phyloP scores from a whole-genome alignment of 2,329 filamentous ascomycete species.

The Xylaria sp. region DNA sequence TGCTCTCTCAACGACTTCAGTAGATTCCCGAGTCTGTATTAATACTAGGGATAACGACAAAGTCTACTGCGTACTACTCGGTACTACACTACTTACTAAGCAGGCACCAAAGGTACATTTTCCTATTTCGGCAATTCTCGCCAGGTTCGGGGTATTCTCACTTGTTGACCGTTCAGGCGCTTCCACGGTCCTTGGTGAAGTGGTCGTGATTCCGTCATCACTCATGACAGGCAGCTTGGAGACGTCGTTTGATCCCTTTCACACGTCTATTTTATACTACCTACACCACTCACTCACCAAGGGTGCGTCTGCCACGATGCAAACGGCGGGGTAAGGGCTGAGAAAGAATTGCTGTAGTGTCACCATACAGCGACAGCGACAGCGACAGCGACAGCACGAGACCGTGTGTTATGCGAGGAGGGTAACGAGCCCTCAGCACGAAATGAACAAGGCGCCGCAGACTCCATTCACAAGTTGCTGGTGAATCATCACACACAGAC shows the following conservation, averaged over 20 bases:
- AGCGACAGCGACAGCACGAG: constrained; percentile 25
- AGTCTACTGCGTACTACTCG: not conserved
- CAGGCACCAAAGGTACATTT: constrained; percentile 32
- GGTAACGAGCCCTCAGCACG: constrained; percentile 31
- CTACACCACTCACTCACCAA: not conserved
- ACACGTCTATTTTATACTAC: not conserved
- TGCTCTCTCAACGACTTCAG: not conserved
- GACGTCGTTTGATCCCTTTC: constrained; percentile 6
- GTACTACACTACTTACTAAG: not conserved
- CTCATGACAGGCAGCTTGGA: constrained; percentile 17
- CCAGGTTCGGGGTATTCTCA: constrained; percentile 13
- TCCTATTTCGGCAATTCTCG: constrained; percentile 31
- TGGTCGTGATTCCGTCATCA: not conserved
- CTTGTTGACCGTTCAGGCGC: constrained; percentile 18
- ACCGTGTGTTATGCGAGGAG: constrained; percentile 27
- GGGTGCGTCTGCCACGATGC: not conserved
- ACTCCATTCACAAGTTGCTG: constrained; percentile 28
- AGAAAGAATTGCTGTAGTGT: constrained; percentile 23
- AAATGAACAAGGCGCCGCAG: constrained; percentile 16
- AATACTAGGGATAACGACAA: not conserved
- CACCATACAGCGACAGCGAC: constrained; percentile 29
- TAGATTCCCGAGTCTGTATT: not conserved
- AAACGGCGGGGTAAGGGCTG: constrained; percentile 22
- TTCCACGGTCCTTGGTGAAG: constrained; percentile 7
- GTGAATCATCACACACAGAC: constrained; percentile 27